These are phyloP conservation scores for Trichoderma harzianum DNA, from an alignment of 2,329 filamentous ascomycete species.

Conservation along the genomic window DNA sequence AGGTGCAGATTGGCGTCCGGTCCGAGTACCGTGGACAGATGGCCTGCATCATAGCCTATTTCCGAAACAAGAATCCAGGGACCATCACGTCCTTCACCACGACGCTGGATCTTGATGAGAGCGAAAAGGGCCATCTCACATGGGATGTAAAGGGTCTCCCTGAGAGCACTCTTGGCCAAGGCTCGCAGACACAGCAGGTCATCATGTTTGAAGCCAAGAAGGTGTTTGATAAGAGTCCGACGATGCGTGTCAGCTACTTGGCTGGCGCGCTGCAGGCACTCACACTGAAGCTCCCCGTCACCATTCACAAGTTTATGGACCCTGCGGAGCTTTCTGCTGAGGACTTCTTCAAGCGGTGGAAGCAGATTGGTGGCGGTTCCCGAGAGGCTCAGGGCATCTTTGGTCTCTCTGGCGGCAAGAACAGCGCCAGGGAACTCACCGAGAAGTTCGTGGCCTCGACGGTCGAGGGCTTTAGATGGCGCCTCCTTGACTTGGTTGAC, in stretches of 20 bases:
- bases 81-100: conserved; percentile 90
- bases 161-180: conserved; percentile 72
- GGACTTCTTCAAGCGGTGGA: conserved; percentile 99
- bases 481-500: conserved; percentile 79
- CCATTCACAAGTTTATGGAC: conserved; percentile 96
- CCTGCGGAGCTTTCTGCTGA: conserved; percentile 80
- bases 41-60: conserved; percentile 93
- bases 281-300: conserved; percentile 83
- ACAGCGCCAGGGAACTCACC: conserved; percentile 59
- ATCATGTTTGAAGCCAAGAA: conserved; percentile 88
- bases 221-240: conserved; percentile 80
- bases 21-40: conserved; percentile 95
- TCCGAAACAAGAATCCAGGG: conserved; percentile 87
- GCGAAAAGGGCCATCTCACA: conserved; percentile 64
- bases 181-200: conserved; percentile 83
- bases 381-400: conserved; percentile 89
- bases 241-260: conserved; percentile 89
- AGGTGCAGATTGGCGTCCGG: conserved; percentile 86
- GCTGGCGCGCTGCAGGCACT: conserved; percentile 90
- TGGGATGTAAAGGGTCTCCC: conserved; percentile 87
- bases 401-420: conserved; percentile 52
- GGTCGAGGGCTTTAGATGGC: conserved; percentile 86
- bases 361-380: conserved; percentile 88
- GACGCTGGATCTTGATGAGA: conserved; percentile 76
- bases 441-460: conserved; percentile 67